Evolutionary conservation across 176 grass and related monocot genomes (phyloP).

Genomic region (Otatea glauca): DNA sequence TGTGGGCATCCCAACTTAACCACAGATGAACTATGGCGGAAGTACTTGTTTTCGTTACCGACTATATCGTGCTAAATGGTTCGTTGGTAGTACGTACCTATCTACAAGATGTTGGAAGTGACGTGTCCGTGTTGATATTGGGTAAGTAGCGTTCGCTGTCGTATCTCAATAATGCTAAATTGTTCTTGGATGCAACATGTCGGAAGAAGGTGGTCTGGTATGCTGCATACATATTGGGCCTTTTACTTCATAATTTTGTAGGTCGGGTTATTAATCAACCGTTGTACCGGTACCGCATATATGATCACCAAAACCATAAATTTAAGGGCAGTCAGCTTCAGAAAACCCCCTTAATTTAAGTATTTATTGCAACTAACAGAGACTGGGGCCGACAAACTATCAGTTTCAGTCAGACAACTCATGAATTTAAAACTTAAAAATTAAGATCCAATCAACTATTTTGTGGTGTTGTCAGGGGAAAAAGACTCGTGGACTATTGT

Average conservation of each 20-base stretch:
- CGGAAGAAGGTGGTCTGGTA: no score
- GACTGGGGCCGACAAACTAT: neutral
- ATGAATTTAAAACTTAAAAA: neutral
- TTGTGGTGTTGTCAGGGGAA: neutral
- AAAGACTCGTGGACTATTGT: neutral
- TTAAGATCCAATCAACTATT: neutral
- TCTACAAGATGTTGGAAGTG: neutral
- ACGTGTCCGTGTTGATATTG: neutral
- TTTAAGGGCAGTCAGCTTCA: no score
- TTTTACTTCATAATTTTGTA: no score
- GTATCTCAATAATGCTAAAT: neutral
- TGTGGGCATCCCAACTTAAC: neutral
- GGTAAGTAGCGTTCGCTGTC: slow-evolving; percentile 14
- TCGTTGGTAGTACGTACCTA: neutral
- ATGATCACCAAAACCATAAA: no score
- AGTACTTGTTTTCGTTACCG: neutral
- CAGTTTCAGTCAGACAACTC: neutral
- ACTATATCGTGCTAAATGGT: neutral
- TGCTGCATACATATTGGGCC: no score
- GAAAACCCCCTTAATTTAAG: neutral
- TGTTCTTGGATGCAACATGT: no score
- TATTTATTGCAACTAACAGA: neutral
- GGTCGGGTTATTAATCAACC: no score
- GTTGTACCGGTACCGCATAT: no score
- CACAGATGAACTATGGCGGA: neutral